These are phyloP conservation scores for Eremothecium coryli DNA, from an alignment of 1,139 yeast species.

Conservation along the genomic window DNA sequence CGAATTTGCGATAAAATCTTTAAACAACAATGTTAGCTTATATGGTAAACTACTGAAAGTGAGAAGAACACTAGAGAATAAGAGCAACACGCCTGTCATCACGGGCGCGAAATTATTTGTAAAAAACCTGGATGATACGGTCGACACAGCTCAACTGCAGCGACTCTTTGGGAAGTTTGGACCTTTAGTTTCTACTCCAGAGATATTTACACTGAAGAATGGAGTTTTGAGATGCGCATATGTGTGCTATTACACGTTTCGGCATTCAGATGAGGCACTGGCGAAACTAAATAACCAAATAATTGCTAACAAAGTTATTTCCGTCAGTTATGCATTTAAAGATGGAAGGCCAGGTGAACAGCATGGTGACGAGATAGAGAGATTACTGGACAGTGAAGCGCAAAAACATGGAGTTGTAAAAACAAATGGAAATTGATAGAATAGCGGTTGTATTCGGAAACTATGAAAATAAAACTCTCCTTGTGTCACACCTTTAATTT, in stretches of 20 bases:
- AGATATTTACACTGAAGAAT: slow-evolving; percentile 43
- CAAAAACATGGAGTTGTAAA: slow-evolving; percentile 28
- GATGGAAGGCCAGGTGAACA: slow-evolving; percentile 44
- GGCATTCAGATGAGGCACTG: slow-evolving; percentile 64
- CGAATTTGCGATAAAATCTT: slow-evolving; percentile 54
- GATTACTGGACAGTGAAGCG: slow-evolving; percentile 65
- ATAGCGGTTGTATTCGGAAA: too few species aligned
- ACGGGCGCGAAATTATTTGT: slow-evolving; percentile 73
- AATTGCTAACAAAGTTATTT: slow-evolving; percentile 56
- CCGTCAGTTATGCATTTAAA: slow-evolving; percentile 65
- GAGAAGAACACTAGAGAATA: slow-evolving; percentile 39
- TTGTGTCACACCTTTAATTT: too few species aligned
- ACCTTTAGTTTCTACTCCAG: slow-evolving; percentile 42
- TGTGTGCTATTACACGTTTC: slow-evolving; percentile 51
- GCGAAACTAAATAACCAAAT: slow-evolving; percentile 59
- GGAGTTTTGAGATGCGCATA: slow-evolving; percentile 57
- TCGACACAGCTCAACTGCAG: slow-evolving; percentile 50
- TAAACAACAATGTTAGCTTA: slow-evolving; percentile 44
- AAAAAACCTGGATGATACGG: slow-evolving; percentile 61
- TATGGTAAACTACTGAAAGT: slow-evolving; percentile 59
- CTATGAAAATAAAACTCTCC: too few species aligned
- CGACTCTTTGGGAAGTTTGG: slow-evolving; percentile 71
- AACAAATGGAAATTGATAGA: not conserved
- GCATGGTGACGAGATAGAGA: slow-evolving; percentile 77
- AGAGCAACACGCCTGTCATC: slow-evolving; percentile 18